Evolutionary conservation across 352 stramenopile genomes (phyloP).

Genomic region (Phytophthora ramorum): DNA sequence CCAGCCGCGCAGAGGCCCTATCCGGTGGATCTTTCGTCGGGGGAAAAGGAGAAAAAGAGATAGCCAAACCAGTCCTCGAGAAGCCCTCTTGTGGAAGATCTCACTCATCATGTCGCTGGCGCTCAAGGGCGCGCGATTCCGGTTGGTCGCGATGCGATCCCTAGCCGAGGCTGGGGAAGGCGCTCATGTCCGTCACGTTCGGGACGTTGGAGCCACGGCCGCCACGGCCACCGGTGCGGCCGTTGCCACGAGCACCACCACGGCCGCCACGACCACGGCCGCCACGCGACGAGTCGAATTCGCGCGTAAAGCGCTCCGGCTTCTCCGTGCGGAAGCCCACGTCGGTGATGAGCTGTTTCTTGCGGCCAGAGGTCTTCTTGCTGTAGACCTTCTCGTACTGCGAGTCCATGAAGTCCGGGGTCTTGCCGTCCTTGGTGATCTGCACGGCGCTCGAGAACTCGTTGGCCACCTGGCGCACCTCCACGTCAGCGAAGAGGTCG

Average conservation of each 20-base stretch:
- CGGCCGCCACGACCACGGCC: slow-evolving; percentile 64
- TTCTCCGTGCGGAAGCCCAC: slow-evolving; percentile 83
- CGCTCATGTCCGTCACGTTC: slow-evolving; percentile 85
- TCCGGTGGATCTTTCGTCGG: slow-evolving; percentile 66
- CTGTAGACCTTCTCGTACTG: slow-evolving; percentile 95
- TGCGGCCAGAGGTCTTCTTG: slow-evolving; percentile 95
- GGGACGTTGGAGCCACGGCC: slow-evolving; percentile 45
- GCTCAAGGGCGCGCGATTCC: slow-evolving; percentile 41
- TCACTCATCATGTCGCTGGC: slow-evolving; percentile 66
- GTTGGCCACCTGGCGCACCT: slow-evolving; percentile 88
- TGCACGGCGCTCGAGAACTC: slow-evolving; percentile 86
- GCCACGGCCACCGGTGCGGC: slow-evolving; percentile 46
- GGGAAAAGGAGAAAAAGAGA: slow-evolving; percentile 66
- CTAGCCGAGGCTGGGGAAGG: slow-evolving; percentile 88
- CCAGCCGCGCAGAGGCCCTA: slow-evolving; percentile 61
- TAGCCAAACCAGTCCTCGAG: slow-evolving; percentile 47
- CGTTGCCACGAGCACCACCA: slow-evolving; percentile 59
- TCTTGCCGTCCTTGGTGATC: slow-evolving; percentile 90
- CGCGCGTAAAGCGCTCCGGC: slow-evolving; percentile 74
- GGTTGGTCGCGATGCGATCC: slow-evolving; percentile 31
- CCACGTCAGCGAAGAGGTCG: slow-evolving; percentile 83
- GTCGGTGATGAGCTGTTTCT: slow-evolving; percentile 92
- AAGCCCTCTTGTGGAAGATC: slow-evolving; percentile 52
- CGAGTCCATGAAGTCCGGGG: slow-evolving; percentile 87
- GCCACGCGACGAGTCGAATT: slow-evolving; percentile 56